Base-by-base conservation (phyloP, 306 rosid species). In the Gynostemma pentaphyllum region DNA sequence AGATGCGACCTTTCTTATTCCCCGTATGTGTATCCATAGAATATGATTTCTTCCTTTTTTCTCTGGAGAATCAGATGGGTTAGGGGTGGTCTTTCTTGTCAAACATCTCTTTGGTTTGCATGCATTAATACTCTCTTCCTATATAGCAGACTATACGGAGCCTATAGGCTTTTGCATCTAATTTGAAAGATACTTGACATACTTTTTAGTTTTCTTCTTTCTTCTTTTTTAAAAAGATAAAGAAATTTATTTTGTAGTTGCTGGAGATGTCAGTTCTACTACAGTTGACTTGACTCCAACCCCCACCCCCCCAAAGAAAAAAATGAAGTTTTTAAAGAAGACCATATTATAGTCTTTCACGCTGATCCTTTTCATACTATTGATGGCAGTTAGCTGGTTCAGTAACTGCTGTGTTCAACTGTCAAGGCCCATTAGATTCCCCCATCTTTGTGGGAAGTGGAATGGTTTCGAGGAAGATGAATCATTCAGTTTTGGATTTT, bases 371-470 rank as follows among this genome's bases (percentile, higher is more conserved):
- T 74, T 63, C 68, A 67, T 67, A 44, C 60, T 68, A 65, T 78
- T 55, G 59, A 57, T 78, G 83, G 85, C 87, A 92, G 98, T 50
- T 92, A 70, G 96, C 98, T 62, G 98, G 98, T 66, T 86, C 98
- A 46, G 79, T 82, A 75, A 86, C 96, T 62, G 88, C 96, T 71
- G 85, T 92, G 39, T 86, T 88, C 80, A 92, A 92, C 80, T 92
- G 98, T 75, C 96, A 92, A 88, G 98, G 98, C 41, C 95, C 98
- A 42, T 60, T 92, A 74, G 85, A 79, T 73, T 69, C 85, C 70
- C 98, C 98, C 78, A 41, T 92, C 62, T 92, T 92, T 75, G 95
- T 88, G 55, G 98, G 98, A 61, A 88, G 96, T 81, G 98, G 84
- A 78, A 88, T 86, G 94, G 87, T 86, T 78, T 85, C 96, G 74